Conservation (phyloP, 192 early-diverging fungal genomes). For the Coemansia sp. region DNA sequence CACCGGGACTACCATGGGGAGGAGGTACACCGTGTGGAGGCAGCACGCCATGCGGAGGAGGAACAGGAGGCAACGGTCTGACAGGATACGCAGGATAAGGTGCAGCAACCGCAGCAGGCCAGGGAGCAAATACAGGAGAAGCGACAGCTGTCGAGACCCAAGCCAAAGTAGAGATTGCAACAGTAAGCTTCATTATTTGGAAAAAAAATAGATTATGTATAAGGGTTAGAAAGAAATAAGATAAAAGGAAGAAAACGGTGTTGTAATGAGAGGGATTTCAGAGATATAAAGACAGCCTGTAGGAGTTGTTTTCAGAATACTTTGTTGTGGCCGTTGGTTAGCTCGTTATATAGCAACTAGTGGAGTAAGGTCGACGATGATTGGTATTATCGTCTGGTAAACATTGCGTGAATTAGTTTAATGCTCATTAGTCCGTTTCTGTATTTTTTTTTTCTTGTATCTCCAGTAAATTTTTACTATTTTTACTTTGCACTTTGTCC, state of each 20-base stretch:
- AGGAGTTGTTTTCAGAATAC: too few relatives aligned
- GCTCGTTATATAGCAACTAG: too few relatives aligned
- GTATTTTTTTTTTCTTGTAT: too few relatives aligned
- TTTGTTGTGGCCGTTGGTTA: too few relatives aligned
- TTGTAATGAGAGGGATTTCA: too few relatives aligned
- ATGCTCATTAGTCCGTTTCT: too few relatives aligned
- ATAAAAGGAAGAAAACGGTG: neutral
- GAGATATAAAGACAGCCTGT: too few relatives aligned
- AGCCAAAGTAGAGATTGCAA: conserved; percentile 39
- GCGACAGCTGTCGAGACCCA: conserved; percentile 18
- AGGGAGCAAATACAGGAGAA: conserved; percentile 17
- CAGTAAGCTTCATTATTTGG: conserved; percentile 28
- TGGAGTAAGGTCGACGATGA: too few relatives aligned
- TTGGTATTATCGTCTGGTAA: too few relatives aligned
- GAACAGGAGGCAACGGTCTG: conserved; percentile 3
- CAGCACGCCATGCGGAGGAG: conserved; percentile 13
- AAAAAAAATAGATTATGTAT: neutral
- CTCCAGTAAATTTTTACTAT: too few relatives aligned
- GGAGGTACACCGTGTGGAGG: conserved; percentile 10
- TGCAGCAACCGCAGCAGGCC: conserved; percentile 39
- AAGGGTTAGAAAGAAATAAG: neutral
- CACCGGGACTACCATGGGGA: conserved; percentile 10
- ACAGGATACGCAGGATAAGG: conserved; percentile 17
- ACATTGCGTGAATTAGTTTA: too few relatives aligned
- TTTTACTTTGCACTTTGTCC: too few relatives aligned